A percentile compares a stretch with the other conserved stretches of the same genome.
phyloP scores from a whole-genome alignment of 1,284 basidiomycete species.

The Exobasidium cylindrosporum region DNA sequence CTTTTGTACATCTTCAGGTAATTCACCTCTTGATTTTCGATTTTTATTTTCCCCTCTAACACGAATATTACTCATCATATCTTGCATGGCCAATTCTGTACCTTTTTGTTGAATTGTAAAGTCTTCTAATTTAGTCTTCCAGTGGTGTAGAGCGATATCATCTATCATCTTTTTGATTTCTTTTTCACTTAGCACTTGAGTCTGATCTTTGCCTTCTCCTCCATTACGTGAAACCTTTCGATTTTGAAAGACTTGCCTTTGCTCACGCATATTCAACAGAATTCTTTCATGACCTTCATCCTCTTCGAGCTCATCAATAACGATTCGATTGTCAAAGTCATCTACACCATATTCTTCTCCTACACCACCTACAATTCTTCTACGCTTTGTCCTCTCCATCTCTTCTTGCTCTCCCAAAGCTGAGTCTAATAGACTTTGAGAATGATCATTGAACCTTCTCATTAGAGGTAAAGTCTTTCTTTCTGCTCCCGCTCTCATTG shows the following conservation, averaged over 20 bases:
- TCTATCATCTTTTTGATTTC: slow-evolving; percentile 27
- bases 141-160: not conserved
- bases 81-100: slow-evolving; percentile 12
- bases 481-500: slow-evolving; percentile 92
- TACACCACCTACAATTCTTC: slow-evolving; percentile 40
- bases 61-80: slow-evolving; percentile 21
- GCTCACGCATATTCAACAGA: slow-evolving; percentile 67
- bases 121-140: not conserved
- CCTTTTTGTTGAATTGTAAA: slow-evolving; percentile 2
- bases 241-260: slow-evolving; percentile 26
- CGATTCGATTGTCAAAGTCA: slow-evolving; percentile 67
- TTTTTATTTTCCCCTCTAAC: slow-evolving; percentile 30
- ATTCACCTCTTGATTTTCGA: slow-evolving; percentile 63
- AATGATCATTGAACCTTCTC: slow-evolving; percentile 95
- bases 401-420: slow-evolving; percentile 50
- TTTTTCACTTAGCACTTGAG: slow-evolving; percentile 19
- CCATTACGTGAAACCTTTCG: not conserved
- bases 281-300: slow-evolving; percentile 66
- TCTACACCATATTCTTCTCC: slow-evolving; percentile 40
- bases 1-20: slow-evolving; percentile 73
- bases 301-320: slow-evolving; percentile 79
- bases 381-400: slow-evolving; percentile 23
- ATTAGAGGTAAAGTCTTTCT: slow-evolving; percentile 84
- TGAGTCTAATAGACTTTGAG: slow-evolving; percentile 73
- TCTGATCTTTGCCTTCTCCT: slow-evolving; percentile 12